Evolutionary conservation across 257 asterid genomes (phyloP).

Genomic region (Ajuga chamaepitys): DNA sequence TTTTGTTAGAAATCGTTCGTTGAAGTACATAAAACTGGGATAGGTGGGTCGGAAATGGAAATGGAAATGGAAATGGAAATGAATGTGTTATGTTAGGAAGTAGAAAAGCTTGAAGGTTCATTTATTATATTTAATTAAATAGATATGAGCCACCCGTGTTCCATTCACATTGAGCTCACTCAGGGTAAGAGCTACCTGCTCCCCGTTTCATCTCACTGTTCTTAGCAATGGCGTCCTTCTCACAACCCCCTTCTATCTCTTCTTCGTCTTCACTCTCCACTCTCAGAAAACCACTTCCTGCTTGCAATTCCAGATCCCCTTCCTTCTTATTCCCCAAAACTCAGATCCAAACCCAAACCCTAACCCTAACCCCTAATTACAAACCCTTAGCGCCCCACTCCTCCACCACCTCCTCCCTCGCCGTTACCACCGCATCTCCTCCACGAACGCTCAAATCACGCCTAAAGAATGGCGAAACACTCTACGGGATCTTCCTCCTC

Average conservation of each 20-base stretch:
- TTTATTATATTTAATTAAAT: too few relatives aligned
- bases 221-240: slow-evolving; percentile 26
- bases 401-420: slow-evolving; percentile 12
- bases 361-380: slow-evolving; percentile 20
- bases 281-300: slow-evolving; percentile 20
- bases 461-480: slow-evolving; percentile 58
- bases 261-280: slow-evolving; percentile 28
- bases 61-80: too few relatives aligned
- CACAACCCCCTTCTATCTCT: slow-evolving; percentile 1
- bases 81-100: too few relatives aligned
- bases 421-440: slow-evolving; percentile 4
- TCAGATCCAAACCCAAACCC: slow-evolving; percentile 22
- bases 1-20: too few relatives aligned
- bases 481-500: slow-evolving; percentile 75
- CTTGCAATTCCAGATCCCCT: background rate
- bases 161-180: too few relatives aligned
- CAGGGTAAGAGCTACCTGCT: too few relatives aligned
- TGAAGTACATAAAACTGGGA: too few relatives aligned
- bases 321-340: slow-evolving; percentile 6
- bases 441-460: slow-evolving; percentile 52
- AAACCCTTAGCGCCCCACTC: background rate
- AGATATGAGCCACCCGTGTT: too few relatives aligned
- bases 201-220: slow-evolving; percentile 3
- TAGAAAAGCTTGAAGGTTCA: too few relatives aligned
- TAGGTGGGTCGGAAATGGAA: too few relatives aligned